Percentiles rank a stretch among this genome's conserved stretches.
These are phyloP conservation scores for Termitomyces eurrhizus DNA, from an alignment of 768 basidiomycete genomes.

Conservation along the genomic window DNA sequence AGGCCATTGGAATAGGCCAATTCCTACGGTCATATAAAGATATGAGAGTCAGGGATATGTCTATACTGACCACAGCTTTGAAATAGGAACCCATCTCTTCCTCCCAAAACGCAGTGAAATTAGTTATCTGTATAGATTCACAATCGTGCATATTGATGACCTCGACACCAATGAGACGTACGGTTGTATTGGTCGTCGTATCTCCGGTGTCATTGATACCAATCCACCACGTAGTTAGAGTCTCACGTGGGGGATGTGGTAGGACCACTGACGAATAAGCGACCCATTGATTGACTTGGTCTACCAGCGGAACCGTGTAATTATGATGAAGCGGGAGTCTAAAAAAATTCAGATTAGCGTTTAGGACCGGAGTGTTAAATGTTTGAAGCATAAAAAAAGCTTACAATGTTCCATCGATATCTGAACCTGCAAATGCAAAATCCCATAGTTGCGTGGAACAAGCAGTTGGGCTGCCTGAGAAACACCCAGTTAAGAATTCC, in stretches of 20 bases:
- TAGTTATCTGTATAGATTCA: constrained; percentile 32
- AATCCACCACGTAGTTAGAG: constrained; percentile 54
- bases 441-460: constrained; percentile 50
- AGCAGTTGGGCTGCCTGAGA: constrained; percentile 35
- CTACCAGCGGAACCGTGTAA: constrained; percentile 42
- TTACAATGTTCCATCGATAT: constrained; percentile 38
- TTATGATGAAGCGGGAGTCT: constrained; percentile 31
- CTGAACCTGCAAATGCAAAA: constrained; percentile 52
- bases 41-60: not conserved
- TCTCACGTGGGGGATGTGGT: constrained; percentile 38
- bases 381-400: constrained; percentile 11
- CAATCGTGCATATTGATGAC: not conserved
- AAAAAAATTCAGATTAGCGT: not conserved
- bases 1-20: constrained; percentile 37
- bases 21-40: constrained; percentile 26
- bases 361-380: not conserved
- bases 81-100: constrained; percentile 48
- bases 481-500: constrained; percentile 51
- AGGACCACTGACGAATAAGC: constrained; percentile 39
- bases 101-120: constrained; percentile 48
- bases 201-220: constrained; percentile 59
- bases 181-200: constrained; percentile 35
- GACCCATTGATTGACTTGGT: constrained; percentile 48
- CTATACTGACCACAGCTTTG: constrained; percentile 38
- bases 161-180: constrained; percentile 10